A percentile compares a stretch with the other conserved stretches of the same genome.
Conservation (phyloP, 768 basidiomycete genomes). For the Lactarius vividus region DNA sequence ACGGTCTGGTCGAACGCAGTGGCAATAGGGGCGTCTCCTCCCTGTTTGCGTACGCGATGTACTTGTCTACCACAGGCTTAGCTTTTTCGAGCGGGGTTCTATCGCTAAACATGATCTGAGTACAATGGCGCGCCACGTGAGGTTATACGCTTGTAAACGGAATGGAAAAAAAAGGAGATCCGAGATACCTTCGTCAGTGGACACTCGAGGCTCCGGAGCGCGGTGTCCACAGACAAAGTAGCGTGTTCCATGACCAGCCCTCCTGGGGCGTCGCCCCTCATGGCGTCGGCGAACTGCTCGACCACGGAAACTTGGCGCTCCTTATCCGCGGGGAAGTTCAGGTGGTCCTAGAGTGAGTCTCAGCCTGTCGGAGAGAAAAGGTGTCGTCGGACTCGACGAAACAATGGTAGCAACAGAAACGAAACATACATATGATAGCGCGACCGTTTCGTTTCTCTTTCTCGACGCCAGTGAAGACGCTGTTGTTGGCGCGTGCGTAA, state of each 20-base stretch:
- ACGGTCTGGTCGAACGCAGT: conserved; percentile 1
- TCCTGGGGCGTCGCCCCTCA: neutral
- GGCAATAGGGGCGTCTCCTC: neutral
- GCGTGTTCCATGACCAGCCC: neutral
- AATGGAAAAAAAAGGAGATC: neutral
- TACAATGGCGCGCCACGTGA: no score
- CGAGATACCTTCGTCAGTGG: neutral
- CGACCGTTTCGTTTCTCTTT: neutral
- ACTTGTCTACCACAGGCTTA: neutral
- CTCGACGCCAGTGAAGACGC: neutral
- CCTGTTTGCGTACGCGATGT: neutral
- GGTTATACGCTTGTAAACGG: no score
- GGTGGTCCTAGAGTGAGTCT: neutral
- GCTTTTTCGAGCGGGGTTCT: neutral
- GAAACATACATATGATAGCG: neutral
- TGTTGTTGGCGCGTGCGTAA: neutral
- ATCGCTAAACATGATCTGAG: neutral
- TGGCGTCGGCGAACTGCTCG: neutral
- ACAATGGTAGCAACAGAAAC: neutral
- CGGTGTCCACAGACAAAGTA: neutral
- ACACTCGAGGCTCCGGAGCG: neutral
- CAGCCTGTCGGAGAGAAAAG: neutral
- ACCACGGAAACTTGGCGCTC: neutral
- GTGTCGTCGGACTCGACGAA: neutral
- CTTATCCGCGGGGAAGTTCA: neutral